These are phyloP conservation scores for Penicillium janthinellum DNA, from an alignment of 2,329 filamentous ascomycete species.

Conservation along the genomic window DNA sequence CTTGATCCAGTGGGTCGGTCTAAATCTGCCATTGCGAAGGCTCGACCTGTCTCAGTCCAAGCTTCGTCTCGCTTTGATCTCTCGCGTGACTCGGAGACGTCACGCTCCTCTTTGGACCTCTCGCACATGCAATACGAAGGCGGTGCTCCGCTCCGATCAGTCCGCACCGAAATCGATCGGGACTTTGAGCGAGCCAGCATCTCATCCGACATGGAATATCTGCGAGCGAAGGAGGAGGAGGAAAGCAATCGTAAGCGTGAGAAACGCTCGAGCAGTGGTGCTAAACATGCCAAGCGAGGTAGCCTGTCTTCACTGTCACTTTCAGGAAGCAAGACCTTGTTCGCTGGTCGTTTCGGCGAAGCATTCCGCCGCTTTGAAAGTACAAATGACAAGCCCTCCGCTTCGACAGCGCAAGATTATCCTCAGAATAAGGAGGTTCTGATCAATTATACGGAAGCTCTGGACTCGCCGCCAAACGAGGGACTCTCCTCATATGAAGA, in stretches of 20 bases:
- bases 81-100: slow-evolving; percentile 72
- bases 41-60: slow-evolving; percentile 79
- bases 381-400: slow-evolving; percentile 45
- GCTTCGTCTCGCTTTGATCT: slow-evolving; percentile 82
- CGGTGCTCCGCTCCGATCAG: slow-evolving; percentile 36
- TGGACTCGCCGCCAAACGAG: slow-evolving; percentile 66
- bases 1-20: slow-evolving; percentile 60
- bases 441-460: slow-evolving; percentile 74
- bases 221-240: slow-evolving; percentile 71
- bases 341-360: slow-evolving; percentile 89
- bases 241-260: slow-evolving; percentile 61
- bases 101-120: slow-evolving; percentile 45
- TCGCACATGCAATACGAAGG: slow-evolving; percentile 39
- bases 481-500: slow-evolving; percentile 16
- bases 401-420: slow-evolving; percentile 47
- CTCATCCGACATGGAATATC: slow-evolving; percentile 77
- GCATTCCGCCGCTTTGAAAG: slow-evolving; percentile 90
- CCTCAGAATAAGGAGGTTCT: slow-evolving; percentile 59
- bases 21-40: slow-evolving; percentile 66
- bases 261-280: slow-evolving; percentile 58
- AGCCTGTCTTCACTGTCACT: slow-evolving; percentile 71
- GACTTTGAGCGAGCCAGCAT: slow-evolving; percentile 57
- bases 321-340: slow-evolving; percentile 74
- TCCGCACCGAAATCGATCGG: slow-evolving; percentile 40
- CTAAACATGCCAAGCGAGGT: slow-evolving; percentile 68